phyloP scores from a whole-genome alignment of 495 filamentous ascomycete species.

The Ascobolus immersus region DNA sequence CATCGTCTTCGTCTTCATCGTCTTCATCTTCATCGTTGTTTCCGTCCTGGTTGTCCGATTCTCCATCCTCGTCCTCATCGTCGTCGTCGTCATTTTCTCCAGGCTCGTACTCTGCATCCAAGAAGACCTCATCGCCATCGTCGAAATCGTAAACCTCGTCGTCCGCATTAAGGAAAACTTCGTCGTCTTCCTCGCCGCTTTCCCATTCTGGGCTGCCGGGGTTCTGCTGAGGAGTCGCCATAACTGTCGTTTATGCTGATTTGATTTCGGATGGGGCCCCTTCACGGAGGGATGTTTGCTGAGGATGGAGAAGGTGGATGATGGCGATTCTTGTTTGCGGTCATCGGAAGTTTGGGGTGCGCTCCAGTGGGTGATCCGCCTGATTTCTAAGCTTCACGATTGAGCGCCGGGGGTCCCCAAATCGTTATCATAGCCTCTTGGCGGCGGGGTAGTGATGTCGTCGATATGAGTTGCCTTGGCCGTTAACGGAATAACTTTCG shows the following conservation, averaged over 20 bases:
- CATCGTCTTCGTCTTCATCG: neutral
- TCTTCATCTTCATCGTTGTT: neutral
- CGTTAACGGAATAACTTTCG: too few species aligned
- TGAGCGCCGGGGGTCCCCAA: too few species aligned
- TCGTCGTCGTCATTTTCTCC: constrained; percentile 1
- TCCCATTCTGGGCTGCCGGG: neutral
- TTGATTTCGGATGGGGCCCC: too few species aligned
- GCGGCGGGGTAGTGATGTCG: too few species aligned
- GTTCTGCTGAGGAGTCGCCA: neutral
- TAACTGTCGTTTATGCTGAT: neutral
- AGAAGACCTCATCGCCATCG: neutral
- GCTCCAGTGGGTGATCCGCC: too few species aligned
- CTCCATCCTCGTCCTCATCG: constrained; percentile 1
- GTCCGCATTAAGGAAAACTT: neutral
- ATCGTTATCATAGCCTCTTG: too few species aligned
- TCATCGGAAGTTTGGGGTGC: too few species aligned
- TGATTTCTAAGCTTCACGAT: too few species aligned
- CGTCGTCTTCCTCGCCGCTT: neutral
- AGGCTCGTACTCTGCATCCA: neutral
- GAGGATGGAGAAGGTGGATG: too few species aligned
- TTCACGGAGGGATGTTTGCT: too few species aligned
- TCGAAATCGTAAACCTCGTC: neutral
- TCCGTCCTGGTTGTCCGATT: neutral
- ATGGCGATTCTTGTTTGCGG: too few species aligned
- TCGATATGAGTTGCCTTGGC: too few species aligned